Evolutionary conservation across 768 basidiomycete genomes (phyloP), one percentile per base, ranked within the genome.

Genomic region (Pulveroboletus sp.): DNA sequence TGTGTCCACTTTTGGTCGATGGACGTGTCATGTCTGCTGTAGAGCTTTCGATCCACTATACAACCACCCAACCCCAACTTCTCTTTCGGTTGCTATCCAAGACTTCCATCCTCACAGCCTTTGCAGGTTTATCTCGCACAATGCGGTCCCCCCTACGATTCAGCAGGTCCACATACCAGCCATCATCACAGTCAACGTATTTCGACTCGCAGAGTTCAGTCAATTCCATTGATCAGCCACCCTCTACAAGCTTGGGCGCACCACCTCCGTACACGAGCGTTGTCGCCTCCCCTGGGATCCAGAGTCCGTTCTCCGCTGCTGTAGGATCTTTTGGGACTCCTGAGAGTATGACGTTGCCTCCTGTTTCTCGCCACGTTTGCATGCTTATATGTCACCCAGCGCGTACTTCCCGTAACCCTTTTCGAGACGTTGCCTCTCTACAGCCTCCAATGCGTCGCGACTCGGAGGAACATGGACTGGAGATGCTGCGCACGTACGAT

Each of bases 401-500:
- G 1, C 49, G 41, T 47, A 42, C 65, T 8, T 51, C 57, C 12
- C n/a, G 38, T 26, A 18, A 57, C 8, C 59, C 51, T 47, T 41
- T 54, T 46, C 53, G 46, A 15, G 61, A 63, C 14, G 33, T 65
- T 21, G 54, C 56, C 3, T 65, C 67, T 32, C 39, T 67, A 12
- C 54, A 54, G 24, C 50, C 60, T 6, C 68, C 68, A 0, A 52
- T 68, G 56, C 59, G 60, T 14, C 51, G 47, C 3, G 58, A 68
- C 18, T 68, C 63, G 0, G 55, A 50, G 39, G 68, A 68, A 47
- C 54, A 68, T 11, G 68, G 63, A 1, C 43, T 68, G 1, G 64
- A 74, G 28, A 70, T 64, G 31, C 60, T 82, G 5, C 55, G 63
- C 28, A 62, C 71, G 46, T 84, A 80, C 52, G 73, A 84, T 47